Base-by-base conservation (phyloP, 495 filamentous ascomycete species). In the Trichoderma parareesei region DNA sequence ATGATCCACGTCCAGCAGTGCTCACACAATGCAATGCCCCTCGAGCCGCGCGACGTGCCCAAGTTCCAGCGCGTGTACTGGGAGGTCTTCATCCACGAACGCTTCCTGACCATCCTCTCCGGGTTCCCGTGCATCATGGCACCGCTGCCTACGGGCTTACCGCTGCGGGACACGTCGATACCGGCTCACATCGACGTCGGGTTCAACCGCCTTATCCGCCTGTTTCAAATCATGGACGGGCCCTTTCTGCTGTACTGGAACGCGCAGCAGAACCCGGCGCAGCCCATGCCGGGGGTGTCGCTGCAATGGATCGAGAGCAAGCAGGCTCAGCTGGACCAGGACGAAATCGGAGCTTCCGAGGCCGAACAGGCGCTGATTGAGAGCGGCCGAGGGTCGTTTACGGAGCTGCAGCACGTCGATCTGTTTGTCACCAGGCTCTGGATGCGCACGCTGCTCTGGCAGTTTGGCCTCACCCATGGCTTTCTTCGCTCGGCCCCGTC, bases 391-490 rank as follows among this genome's bases (percentile, higher is more conserved):
- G 53, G 53, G 7, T 14, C 27, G 9, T 57, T 57, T 37, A 66
- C 59, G 11, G 61, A 63, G 40, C 40, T 66, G 11, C 65, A 66
- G 60, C 65, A 66, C 18, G 65, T 60, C 27, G 65, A 63, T 38
- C 5, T 66, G 41, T 62, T 66, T 16, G 59, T 66, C n/a, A 66
- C 65, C 11, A 11, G 65, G n/a, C 44, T 62, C n/a, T 66, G 65
- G 65, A 60, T 66, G 59, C 65, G 65, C 13, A 62, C 65, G 13
- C 59, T 66, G n/a, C 41, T 66, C 0, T 66, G 65, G 65, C 65
- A 66, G 61, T 49, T 62, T 11, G 65, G 59, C 4, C n/a, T 66
- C 8, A 63, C 60, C 20, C 57, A 60, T 33, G n/a, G 40, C 43
- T n/a, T 66, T 5, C 60, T 66, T 11, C 44, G 59, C 43, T 63